Base-by-base conservation (phyloP, 2,329 filamentous ascomycete species). In the Epicoccum nigrum region DNA sequence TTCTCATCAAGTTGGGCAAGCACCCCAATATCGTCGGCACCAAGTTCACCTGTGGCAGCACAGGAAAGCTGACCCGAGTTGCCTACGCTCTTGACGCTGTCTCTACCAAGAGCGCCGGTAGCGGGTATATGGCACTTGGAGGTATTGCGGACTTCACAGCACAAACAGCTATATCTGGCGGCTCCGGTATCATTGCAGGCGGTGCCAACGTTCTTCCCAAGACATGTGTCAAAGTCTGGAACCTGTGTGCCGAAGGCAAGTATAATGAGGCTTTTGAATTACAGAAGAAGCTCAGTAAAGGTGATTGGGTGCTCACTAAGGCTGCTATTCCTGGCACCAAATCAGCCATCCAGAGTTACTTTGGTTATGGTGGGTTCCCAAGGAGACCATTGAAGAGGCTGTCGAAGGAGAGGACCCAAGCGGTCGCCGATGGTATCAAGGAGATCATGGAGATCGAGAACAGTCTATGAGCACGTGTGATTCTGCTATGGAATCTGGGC, bases 11-110 rank as follows among this genome's bases (percentile, higher is more conserved):
- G 69, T 83, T 96, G 30, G 88, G 87, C 35, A 77, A 86, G 70
- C 90, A 95, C 76, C 85, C 86, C 59, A 95, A 95, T 76, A 90
- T 96, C 66, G 78, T 92, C 56, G 91, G 91, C 56, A 92, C 90
- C 47, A 96, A 96, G 74, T 95, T 96, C 80, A 96, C 91, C 32
- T 95, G 90, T 71, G 91, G 89, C 59, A 94, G 90, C 79, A 94
- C 90, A 1, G 91, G 91, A 58, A 96, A 95, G 77, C 82, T 95
- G 59, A 93, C 90, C 11, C 86, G 91, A 25, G 89, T 96, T 4
- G 90, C 90, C 6, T 75, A 82, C 12, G 89, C 85, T 37, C 85
- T 87, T 39, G 78, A 88, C 63, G 89, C 90, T 50, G 84, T 86
- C 72, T 91, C 87, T 0, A 85, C 87, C 43, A 75, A 74, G 61